A percentile compares a stretch with the other conserved stretches of the same genome.
These are phyloP conservation scores for Tetragonia tetragonoides DNA, from an alignment of 148 eudicot species.

Conservation along the genomic window DNA sequence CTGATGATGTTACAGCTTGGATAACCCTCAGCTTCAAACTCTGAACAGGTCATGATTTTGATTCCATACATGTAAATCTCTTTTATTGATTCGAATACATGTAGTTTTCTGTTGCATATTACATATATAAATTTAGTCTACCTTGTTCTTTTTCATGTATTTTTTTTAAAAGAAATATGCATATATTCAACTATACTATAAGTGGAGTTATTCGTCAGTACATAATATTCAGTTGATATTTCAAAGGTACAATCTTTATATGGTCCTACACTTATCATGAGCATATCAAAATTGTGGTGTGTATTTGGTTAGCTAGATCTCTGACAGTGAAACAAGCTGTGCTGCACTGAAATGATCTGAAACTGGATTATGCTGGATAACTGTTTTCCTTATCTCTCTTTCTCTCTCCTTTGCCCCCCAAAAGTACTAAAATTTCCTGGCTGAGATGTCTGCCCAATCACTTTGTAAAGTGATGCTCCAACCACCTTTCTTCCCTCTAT, in stretches of 20 bases:
- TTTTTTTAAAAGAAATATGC: not conserved
- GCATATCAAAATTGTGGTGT: conserved; percentile 42
- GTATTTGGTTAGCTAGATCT: conserved; percentile 14
- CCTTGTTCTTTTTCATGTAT: not conserved
- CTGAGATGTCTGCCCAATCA: conserved; percentile 9
- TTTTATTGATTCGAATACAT: not conserved
- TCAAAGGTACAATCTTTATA: conserved; percentile 6
- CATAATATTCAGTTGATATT: conserved; percentile 2
- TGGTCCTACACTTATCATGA: conserved; percentile 24
- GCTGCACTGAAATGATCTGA: conserved; percentile 18
- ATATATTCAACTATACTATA: not conserved
- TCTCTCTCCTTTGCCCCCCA: conserved; percentile 1
- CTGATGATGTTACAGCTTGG: not conserved
- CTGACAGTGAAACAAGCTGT: conserved; percentile 12
- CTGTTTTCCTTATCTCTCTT: not conserved
- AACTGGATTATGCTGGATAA: conserved; percentile 31
- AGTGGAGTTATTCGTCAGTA: not conserved
- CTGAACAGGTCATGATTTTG: not conserved
- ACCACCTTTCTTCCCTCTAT: conserved; percentile 13
- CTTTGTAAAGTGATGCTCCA: conserved; percentile 19
- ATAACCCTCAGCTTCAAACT: not conserved
- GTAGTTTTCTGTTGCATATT: conserved; percentile 20
- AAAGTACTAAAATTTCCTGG: conserved; percentile 14
- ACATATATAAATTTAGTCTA: not conserved
- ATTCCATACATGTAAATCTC: conserved; percentile 5